A percentile compares a stretch with the other conserved stretches of the same genome.
Conservation (phyloP, 768 basidiomycete species). For the Rhizopogon vinicolor region DNA sequence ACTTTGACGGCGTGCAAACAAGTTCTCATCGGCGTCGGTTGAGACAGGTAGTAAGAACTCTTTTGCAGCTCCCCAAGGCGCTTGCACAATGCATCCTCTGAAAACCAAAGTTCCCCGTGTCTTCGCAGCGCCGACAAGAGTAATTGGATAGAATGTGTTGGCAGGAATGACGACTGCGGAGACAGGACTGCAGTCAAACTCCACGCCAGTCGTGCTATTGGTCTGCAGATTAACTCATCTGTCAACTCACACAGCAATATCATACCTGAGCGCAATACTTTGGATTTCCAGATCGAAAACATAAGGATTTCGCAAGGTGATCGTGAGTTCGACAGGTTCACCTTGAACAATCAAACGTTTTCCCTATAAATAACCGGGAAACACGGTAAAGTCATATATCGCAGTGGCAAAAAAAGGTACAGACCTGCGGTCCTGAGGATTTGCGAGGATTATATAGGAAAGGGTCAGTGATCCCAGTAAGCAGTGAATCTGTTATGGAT, state of each 20-base stretch:
- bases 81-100: conserved; percentile 75
- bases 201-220: conserved; percentile 74
- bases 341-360: conserved; percentile 73
- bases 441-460: conserved; percentile 92
- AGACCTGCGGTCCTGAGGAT: conserved; percentile 52
- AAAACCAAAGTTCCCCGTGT: conserved; percentile 64
- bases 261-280: conserved; percentile 73
- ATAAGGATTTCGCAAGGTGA: conserved; percentile 89
- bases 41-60: conserved; percentile 76
- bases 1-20: conserved; percentile 51
- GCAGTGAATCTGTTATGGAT: conserved; percentile 41
- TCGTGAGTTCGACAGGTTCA: conserved; percentile 75
- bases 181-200: conserved; percentile 62
- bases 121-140: conserved; percentile 62
- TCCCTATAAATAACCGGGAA: conserved; percentile 29
- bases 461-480: conserved; percentile 63
- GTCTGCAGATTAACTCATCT: neutral
- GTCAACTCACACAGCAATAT: conserved; percentile 3
- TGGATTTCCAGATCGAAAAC: conserved; percentile 89
- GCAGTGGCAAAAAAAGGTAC: conserved; percentile 8
- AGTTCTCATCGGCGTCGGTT: conserved; percentile 67
- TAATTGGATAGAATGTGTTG: conserved; percentile 66
- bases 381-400: neutral
- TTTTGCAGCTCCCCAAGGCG: conserved; percentile 62
- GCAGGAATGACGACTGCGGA: conserved; percentile 64